Base-by-base conservation (phyloP, 225 moss, liverwort and hornwort species). In the Marchantia paleacea region DNA sequence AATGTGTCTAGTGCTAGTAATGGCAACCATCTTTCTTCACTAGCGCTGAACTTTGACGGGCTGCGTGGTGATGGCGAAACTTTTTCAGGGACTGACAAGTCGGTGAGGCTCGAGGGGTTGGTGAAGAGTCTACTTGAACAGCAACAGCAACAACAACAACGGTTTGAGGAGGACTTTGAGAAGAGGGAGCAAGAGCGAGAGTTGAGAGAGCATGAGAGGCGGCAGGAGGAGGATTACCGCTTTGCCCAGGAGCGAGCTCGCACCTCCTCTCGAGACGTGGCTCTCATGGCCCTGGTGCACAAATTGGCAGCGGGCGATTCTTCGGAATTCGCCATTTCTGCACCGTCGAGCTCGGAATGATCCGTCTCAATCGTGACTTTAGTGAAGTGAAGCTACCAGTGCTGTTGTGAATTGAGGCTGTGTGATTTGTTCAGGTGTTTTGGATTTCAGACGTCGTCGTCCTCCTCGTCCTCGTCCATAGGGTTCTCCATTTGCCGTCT, bases 81-180 rank as follows among this genome's bases (percentile, higher is more conserved):
- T 75, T 88, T 88, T 88, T 88, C 88, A 88, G 88, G 88, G 85
- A 88, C 83, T 85, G 81, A 81, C 85, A 85, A 88, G 81, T 81
- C 85, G 88, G 78, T 88, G 85, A 88, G 82, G 72, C 78, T 81
- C 80, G 87, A 85, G 78, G 85, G 85, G 81, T 79, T 88, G 83
- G 82, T 87, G 84, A 82, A 76, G 77, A 69, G 72, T 81, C 78
- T 88, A 75, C 64, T 85, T 47, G 88, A 83, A 64, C 81, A 85
- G 63, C 77, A 87, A 75, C 82, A 84, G 39, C 82, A 85, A 80
- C 77, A 62, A 78, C 82, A 81, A 75, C 82, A 76, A 62, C 76
- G 80, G 69, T 79, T 85, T 79, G 87, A 81, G 75, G 87, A 85
- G 80, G 68, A 77, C 84, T 81, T 85, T 79, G 87, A 83, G 78